Evolutionary conservation across 73 alveolate genomes (phyloP), one percentile per base, ranked within the genome.

Genomic region (Vitrella brassicaformis): DNA sequence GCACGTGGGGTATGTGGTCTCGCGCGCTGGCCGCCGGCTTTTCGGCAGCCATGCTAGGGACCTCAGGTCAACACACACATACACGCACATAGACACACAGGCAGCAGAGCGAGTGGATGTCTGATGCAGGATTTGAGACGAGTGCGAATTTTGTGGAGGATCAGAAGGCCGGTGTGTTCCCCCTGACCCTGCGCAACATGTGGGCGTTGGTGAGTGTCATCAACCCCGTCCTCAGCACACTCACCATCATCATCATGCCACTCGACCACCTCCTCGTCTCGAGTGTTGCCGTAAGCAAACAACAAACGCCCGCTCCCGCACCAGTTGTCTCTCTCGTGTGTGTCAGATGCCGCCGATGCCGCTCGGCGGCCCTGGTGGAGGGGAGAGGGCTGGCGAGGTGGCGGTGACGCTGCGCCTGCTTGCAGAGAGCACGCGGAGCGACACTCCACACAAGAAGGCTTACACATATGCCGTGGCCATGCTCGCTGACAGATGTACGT

Each of bases 81-180:
- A 47, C 67, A 47, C 25, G 0, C 28, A 66, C 26, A n/a, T n/a
- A n/a, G n/a, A n/a, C n/a, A n/a, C 18, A 19, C 9, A 25, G 10
- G 71, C 31, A 26, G 0, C 46, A 7, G 25, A 10, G 27, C 30
- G 18, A 9, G 27, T 28, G 73, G 30, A 9, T n/a, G 25, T 31
- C 75, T 10, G 30, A 25, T 19, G 4, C 69, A 74, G 81, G 81
- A 29, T 74, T 74, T 47, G 81, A 74, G 72, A 74, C 81, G 27
- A 66, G 74, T 0, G 81, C 81, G 18, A 74, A 74, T 27, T 74
- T 74, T 32, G 81, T 74, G 27, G 81, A 74, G 39, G 81, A 74
- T 68, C 81, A 74, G 74, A 74, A 74, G 69, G 74, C 81, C 66
- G 81, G 81, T 19, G 81, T 74, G 29, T 74, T 74, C 25, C 81